Conservation (phyloP, 208 protist species). For the Leishmania martiniquensis region DNA sequence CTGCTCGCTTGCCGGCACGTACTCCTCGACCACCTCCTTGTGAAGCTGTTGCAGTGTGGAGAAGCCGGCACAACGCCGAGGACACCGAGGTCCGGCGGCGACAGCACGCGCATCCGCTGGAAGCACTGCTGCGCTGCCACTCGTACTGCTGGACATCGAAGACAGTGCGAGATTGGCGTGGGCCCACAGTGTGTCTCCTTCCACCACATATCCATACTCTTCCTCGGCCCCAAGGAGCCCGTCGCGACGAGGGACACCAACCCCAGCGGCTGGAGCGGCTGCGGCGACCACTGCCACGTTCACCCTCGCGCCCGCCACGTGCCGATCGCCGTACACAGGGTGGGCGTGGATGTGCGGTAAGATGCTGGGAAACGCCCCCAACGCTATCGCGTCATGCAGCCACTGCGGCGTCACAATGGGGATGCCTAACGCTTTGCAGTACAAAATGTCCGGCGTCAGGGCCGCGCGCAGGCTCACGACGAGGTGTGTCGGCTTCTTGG, state of each 20-base stretch:
- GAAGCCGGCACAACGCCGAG: not conserved
- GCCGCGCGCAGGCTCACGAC: constrained; percentile 30
- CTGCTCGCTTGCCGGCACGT: constrained; percentile 41
- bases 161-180: not conserved
- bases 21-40: constrained; percentile 45
- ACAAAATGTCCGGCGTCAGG: constrained; percentile 53
- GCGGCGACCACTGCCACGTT: no score
- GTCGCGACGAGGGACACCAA: not conserved
- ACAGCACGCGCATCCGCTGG: not conserved
- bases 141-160: not conserved
- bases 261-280: not conserved
- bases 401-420: constrained; percentile 69
- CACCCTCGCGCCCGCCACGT: not conserved
- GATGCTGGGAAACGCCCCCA: constrained; percentile 54
- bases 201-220: constrained; percentile 1
- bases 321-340: constrained; percentile 31
- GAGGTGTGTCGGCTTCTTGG: constrained; percentile 33
- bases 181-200: not conserved
- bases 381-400: constrained; percentile 64
- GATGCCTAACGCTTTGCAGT: constrained; percentile 64
- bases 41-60: constrained; percentile 20
- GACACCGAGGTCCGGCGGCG: not conserved
- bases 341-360: constrained; percentile 37
- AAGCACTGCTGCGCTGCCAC: not conserved
- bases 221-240: constrained; percentile 4